Evolutionary conservation across 2,329 filamentous ascomycete species (phyloP).

Genomic region (Coniochaeta sp.): DNA sequence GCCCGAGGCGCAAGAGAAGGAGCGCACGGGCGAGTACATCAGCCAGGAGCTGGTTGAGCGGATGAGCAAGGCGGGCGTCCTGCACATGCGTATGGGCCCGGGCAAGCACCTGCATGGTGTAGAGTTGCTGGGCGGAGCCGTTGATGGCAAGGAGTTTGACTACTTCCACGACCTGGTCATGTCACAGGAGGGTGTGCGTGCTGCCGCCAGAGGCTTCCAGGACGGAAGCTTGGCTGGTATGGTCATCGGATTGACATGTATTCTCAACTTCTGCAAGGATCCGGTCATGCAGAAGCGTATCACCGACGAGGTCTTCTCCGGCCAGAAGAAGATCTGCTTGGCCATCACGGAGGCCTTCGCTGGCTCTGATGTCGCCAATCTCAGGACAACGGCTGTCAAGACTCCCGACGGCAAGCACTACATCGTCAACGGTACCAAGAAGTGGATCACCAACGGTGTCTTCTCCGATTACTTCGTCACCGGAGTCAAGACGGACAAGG

Average conservation of each 20-base stretch:
- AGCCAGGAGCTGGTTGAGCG: constrained; percentile 65
- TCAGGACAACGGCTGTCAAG: constrained; percentile 72
- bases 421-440: constrained; percentile 67
- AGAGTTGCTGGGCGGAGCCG: constrained; percentile 57
- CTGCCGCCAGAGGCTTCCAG: constrained; percentile 71
- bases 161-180: constrained; percentile 80
- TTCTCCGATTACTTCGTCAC: constrained; percentile 80
- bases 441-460: constrained; percentile 79
- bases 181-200: constrained; percentile 63
- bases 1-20: constrained; percentile 69
- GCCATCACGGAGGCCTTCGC: constrained; percentile 87
- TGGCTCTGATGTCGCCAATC: constrained; percentile 71
- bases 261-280: constrained; percentile 71
- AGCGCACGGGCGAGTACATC: constrained; percentile 66
- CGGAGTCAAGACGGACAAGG: constrained; percentile 71
- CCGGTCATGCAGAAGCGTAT: constrained; percentile 58
- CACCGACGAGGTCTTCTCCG: constrained; percentile 64
- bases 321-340: constrained; percentile 81
- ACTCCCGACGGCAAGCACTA: constrained; percentile 69
- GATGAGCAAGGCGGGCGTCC: constrained; percentile 65
- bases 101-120: constrained; percentile 74
- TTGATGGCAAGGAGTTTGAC: constrained; percentile 75
- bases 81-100: constrained; percentile 78
- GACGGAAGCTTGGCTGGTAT: constrained; percentile 85
- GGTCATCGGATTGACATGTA: constrained; percentile 72